Base-by-base conservation (phyloP, 306 rosid genomes). In the Trifolium subterraneum region DNA sequence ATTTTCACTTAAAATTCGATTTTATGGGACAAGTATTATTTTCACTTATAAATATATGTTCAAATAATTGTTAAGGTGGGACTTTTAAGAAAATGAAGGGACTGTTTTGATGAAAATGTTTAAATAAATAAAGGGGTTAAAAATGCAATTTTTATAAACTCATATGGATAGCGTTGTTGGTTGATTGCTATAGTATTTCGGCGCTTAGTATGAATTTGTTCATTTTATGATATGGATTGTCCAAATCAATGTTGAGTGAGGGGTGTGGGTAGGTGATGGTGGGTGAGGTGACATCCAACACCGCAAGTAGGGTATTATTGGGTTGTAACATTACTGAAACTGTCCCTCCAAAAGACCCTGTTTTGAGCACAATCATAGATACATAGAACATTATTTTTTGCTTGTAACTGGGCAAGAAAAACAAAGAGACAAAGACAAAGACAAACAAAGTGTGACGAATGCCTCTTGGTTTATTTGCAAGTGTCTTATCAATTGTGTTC, bases 201-300 rank as follows among this genome's bases (percentile, higher is more conserved):
- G 63, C 35, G 36, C 63, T 23, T 56, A 56, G 36, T 56, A 56
- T 23, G 15, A 56, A 56, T 23, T 56, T 56, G 33, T 56, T 4
- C 33, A 56, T 56, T 48, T 48, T 48, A n/a, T 48, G 4, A 48
- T 51, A 25, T 55, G 23, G 64, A 20, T 70, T 75, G 73, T 82
- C 72, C 72, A 64, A 64, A 80, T 81, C 80, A 71, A 62, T 77
- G 80, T 64, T 74, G 25, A 31, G 82, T 8, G 13, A 54, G 10
- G 15, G 31, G 31, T 10, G 65, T 25, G 67, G 60, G 72, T 72
- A 60, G 14, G 71, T 76, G 77, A 54, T 54, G 60, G 60, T 65
- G 19, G 55, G 44, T 79, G 90, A 85, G 81, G 79, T 73, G 86
- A 85, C 90, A 75, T 71, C 75, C 81, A 79, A 72, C 71, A 75